Percentiles rank a stretch among this genome's conserved stretches.
Evolutionary conservation across 176 grass and related monocot genomes (phyloP).

Genomic region (Carex myosuroides): DNA sequence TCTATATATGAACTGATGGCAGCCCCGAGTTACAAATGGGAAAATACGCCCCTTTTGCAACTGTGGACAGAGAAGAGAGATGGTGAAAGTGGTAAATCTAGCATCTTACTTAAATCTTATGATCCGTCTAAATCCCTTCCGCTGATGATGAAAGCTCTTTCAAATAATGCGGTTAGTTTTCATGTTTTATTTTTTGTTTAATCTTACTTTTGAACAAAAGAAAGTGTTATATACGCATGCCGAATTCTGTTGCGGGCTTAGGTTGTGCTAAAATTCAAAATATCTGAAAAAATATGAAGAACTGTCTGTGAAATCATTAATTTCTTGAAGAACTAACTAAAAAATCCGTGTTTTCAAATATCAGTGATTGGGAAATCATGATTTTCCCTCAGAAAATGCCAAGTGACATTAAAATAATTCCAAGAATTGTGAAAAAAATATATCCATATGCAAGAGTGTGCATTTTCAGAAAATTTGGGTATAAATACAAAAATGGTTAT

Average conservation of each 20-base stretch:
- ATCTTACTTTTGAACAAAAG: neutral
- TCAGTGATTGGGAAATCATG: neutral
- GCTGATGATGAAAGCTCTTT: constrained; percentile 78
- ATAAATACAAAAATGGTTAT: neutral
- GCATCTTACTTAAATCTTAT: constrained; percentile 68
- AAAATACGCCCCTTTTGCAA: constrained; percentile 71
- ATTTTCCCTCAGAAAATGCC: neutral
- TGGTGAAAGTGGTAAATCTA: constrained; percentile 43
- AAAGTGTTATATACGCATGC: neutral
- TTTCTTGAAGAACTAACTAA: neutral
- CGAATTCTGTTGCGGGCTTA: neutral
- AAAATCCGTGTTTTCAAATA: neutral
- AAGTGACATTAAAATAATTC: neutral
- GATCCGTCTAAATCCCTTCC: constrained; percentile 65
- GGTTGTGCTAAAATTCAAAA: neutral
- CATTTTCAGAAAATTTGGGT: constrained; percentile 7
- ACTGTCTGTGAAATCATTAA: neutral
- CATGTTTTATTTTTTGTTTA: neutral
- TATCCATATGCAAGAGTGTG: neutral
- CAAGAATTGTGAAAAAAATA: neutral
- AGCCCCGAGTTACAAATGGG: constrained; percentile 53
- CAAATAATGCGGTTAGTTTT: constrained; percentile 55
- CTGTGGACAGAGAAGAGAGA: constrained; percentile 72
- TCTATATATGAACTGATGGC: constrained; percentile 97
- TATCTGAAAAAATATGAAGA: neutral